A percentile compares a stretch with the other conserved stretches of the same genome.
These are phyloP conservation scores for Wickerhamiella pararugosa DNA, from an alignment of 1,139 yeast species.

Conservation along the genomic window DNA sequence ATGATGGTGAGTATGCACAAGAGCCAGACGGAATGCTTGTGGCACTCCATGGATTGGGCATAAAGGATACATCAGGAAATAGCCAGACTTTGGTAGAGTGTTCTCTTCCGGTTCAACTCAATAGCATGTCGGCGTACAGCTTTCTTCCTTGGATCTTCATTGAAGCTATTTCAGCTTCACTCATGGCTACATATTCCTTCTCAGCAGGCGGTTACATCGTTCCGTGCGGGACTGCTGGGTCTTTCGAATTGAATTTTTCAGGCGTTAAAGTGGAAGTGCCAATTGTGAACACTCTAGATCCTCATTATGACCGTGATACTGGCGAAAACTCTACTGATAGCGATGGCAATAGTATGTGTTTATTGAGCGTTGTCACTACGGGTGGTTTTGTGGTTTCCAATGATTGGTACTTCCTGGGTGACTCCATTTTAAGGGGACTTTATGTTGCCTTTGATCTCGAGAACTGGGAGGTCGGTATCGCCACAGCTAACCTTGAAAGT, in stretches of 20 bases:
- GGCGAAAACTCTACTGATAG: slow-evolving; percentile 2
- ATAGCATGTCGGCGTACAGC: slow-evolving; percentile 14
- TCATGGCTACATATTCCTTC: slow-evolving; percentile 11
- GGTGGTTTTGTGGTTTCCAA: neutral
- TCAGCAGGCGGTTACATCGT: neutral
- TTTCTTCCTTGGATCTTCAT: slow-evolving; percentile 16
- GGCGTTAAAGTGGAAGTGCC: neutral
- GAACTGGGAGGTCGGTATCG: slow-evolving; percentile 47
- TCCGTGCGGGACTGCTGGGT: neutral
- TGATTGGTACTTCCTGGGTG: slow-evolving; percentile 59
- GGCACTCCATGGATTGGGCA: slow-evolving; percentile 8
- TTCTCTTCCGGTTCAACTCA: slow-evolving; percentile 12
- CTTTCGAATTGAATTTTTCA: neutral
- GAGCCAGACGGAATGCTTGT: slow-evolving; percentile 5
- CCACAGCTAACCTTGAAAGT: slow-evolving; percentile 29
- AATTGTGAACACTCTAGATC: too few relatives aligned
- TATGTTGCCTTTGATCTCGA: slow-evolving; percentile 72
- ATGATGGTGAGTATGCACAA: neutral
- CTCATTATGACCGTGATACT: too few relatives aligned
- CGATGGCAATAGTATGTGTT: slow-evolving; percentile 10
- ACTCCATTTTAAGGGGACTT: slow-evolving; percentile 56
- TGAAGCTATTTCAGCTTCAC: slow-evolving; percentile 15
- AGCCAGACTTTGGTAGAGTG: slow-evolving; percentile 5
- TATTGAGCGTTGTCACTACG: slow-evolving; percentile 11
- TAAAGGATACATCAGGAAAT: neutral